Percentiles rank a stretch among this genome's conserved stretches.
These are phyloP conservation scores for Apiospora saccharicola DNA, from an alignment of 2,329 filamentous ascomycete species.

Conservation along the genomic window DNA sequence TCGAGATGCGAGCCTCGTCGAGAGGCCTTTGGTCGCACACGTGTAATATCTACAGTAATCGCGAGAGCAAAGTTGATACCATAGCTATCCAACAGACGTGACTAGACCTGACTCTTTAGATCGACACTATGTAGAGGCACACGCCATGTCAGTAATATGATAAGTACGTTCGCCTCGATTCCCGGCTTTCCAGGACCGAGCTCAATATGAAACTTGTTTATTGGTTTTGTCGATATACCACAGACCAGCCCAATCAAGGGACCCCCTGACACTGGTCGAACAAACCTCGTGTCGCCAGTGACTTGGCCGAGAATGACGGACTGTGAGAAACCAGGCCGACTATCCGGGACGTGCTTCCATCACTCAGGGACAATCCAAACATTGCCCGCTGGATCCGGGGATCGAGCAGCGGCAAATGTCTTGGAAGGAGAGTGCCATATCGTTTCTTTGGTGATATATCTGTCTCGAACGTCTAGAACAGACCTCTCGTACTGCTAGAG, in stretches of 20 bases:
- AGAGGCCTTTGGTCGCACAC: too few relatives aligned
- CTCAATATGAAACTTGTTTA: neutral
- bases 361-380: neutral
- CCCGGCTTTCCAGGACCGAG: neutral
- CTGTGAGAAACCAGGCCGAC: neutral
- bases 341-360: neutral
- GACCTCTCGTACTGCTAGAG: neutral
- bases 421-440: neutral
- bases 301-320: neutral
- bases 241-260: neutral
- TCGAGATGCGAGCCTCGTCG: neutral
- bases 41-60: neutral
- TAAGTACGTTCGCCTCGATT: neutral
- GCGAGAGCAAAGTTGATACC: neutral
- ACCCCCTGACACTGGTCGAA: neutral
- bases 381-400: neutral
- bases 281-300: neutral
- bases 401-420: neutral
- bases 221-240: constrained; percentile 2
- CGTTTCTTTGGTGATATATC: neutral
- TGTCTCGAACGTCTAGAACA: neutral
- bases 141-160: neutral
- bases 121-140: neutral
- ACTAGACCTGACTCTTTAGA: too few relatives aligned
- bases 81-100: neutral